Evolutionary conservation across 148 eudicot species (phyloP).

Genomic region (Limonium bicolor): DNA sequence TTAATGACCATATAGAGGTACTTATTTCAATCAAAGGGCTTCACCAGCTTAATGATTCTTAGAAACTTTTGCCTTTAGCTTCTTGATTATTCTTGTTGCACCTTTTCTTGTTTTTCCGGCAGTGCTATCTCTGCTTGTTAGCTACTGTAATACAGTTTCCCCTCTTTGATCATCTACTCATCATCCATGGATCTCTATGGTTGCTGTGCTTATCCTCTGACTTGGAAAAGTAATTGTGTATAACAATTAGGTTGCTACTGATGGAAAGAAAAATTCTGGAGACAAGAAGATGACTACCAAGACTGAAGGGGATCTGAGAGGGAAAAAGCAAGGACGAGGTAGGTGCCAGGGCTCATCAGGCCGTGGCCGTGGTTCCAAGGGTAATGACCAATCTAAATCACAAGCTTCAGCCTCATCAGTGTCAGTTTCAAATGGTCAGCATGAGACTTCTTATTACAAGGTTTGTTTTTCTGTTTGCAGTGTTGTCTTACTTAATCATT

Average conservation of each 20-base stretch:
- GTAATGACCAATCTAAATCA: slow-evolving; percentile 38
- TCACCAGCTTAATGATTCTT: background rate
- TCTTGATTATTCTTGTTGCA: background rate
- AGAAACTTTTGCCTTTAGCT: background rate
- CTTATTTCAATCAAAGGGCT: background rate
- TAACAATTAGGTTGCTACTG: slow-evolving; percentile 44
- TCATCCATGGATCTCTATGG: no score
- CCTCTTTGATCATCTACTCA: no score
- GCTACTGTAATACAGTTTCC: no score
- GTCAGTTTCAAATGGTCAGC: slow-evolving; percentile 48
- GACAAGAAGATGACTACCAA: slow-evolving; percentile 29
- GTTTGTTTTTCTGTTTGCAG: slow-evolving; percentile 14
- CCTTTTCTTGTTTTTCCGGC: background rate
- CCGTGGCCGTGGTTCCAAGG: slow-evolving; percentile 62
- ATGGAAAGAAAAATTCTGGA: slow-evolving; percentile 27
- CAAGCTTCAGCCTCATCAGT: slow-evolving; percentile 24
- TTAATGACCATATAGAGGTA: slow-evolving; percentile 50
- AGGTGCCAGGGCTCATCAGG: slow-evolving; percentile 49
- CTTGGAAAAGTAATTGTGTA: no score
- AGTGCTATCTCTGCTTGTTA: no score
- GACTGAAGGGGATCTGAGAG: slow-evolving; percentile 28
- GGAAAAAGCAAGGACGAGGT: slow-evolving; percentile 78
- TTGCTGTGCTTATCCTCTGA: no score
- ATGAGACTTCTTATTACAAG: slow-evolving; percentile 40
- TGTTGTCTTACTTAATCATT: background rate